These are phyloP conservation scores for Boletus pseudopeckii DNA, from an alignment of 768 basidiomycete genomes.

Conservation along the genomic window DNA sequence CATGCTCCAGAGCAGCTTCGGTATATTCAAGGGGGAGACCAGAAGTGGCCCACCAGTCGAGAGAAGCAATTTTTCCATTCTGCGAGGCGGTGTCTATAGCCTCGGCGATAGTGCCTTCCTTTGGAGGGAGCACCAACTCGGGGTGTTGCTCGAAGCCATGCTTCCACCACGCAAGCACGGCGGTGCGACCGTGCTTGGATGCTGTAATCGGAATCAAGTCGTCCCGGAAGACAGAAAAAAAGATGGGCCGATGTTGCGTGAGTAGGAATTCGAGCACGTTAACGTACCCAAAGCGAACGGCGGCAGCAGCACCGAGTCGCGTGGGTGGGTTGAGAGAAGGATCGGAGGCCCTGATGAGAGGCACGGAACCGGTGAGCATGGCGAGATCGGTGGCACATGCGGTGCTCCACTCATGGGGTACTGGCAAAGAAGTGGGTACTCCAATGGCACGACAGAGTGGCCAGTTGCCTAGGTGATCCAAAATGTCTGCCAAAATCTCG, in stretches of 20 bases:
- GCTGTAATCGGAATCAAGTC: slow-evolving; percentile 77
- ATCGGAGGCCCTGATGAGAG: slow-evolving; percentile 57
- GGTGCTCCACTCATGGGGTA: slow-evolving; percentile 67
- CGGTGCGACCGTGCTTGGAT: slow-evolving; percentile 66
- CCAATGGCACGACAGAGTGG: slow-evolving; percentile 76
- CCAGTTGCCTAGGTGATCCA: slow-evolving; percentile 82
- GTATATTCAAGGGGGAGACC: slow-evolving; percentile 69
- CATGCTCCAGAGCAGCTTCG: slow-evolving; percentile 74
- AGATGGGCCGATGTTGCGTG: slow-evolving; percentile 59
- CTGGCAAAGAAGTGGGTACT: slow-evolving; percentile 63
- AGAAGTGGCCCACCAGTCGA: slow-evolving; percentile 81
- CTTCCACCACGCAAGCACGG: slow-evolving; percentile 82
- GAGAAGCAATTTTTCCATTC: slow-evolving; percentile 66
- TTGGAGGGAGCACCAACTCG: slow-evolving; percentile 55
- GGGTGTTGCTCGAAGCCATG: slow-evolving; percentile 58
- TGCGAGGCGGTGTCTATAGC: slow-evolving; percentile 79
- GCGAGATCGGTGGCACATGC: slow-evolving; percentile 69
- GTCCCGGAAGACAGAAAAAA: slow-evolving; percentile 59
- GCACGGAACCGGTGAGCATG: slow-evolving; percentile 62
- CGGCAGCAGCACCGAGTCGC: slow-evolving; percentile 60
- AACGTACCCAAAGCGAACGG: slow-evolving; percentile 72
- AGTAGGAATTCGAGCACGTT: slow-evolving; percentile 73
- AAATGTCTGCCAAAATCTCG: slow-evolving; percentile 72
- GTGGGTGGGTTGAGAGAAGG: slow-evolving; percentile 60
- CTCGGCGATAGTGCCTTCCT: slow-evolving; percentile 54